Evolutionary conservation across 2,329 filamentous ascomycete species (phyloP).

Genomic region (Pyricularia sp.): DNA sequence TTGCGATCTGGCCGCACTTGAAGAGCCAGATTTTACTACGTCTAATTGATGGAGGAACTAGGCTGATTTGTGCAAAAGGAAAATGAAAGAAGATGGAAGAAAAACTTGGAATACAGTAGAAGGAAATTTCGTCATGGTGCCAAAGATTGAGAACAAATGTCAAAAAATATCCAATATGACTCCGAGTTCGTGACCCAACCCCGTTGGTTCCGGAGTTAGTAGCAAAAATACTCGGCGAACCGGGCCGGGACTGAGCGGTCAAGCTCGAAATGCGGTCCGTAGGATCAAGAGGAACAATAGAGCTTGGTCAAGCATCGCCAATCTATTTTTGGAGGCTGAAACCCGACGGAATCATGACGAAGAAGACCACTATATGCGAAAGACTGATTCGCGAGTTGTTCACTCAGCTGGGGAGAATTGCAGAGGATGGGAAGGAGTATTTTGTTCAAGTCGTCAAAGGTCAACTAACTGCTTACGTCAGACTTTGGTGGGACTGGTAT

Average conservation of each 20-base stretch:
- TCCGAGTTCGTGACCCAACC: background rate
- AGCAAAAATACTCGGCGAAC: background rate
- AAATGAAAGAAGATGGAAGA: background rate
- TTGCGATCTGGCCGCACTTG: background rate
- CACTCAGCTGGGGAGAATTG: background rate
- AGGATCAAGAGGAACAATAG: background rate
- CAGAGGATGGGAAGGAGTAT: background rate
- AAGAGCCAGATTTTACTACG: background rate
- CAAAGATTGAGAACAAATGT: background rate
- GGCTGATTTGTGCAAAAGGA: background rate
- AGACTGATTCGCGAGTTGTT: background rate
- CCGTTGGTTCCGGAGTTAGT: background rate
- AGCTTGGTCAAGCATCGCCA: background rate
- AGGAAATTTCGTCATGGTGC: background rate
- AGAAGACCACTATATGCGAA: background rate
- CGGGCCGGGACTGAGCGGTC: background rate
- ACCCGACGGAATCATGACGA: background rate
- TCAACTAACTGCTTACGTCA: background rate
- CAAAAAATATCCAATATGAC: background rate
- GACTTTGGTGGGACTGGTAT: no score
- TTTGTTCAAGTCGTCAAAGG: background rate
- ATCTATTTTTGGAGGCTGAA: background rate
- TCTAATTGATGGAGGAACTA: background rate
- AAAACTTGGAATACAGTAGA: background rate
- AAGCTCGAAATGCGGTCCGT: background rate